These are phyloP conservation scores for Acanthamoeba castellanii DNA, from an alignment of 208 protist species.

Conservation along the genomic window DNA sequence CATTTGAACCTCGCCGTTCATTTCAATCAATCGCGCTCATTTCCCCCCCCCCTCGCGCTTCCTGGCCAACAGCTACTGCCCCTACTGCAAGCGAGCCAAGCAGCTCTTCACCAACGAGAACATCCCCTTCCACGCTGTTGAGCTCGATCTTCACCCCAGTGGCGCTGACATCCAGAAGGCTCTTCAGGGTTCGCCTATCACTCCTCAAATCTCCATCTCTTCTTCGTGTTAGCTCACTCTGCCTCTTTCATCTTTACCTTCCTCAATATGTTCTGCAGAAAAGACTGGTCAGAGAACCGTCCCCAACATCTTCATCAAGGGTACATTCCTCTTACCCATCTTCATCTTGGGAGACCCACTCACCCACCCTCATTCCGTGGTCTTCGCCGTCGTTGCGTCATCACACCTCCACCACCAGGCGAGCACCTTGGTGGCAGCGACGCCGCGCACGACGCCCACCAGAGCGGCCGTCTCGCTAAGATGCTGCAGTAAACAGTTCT, in stretches of 20 bases:
- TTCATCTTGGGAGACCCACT: background rate
- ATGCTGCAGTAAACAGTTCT: background rate
- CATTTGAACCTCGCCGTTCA: too few species aligned
- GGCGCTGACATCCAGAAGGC: constrained; percentile 14
- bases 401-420: background rate
- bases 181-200: background rate
- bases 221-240: background rate
- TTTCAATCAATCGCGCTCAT: too few species aligned
- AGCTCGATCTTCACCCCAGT: constrained; percentile 7
- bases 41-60: too few species aligned
- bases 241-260: background rate
- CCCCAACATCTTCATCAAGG: constrained; percentile 66
- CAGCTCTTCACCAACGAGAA: background rate
- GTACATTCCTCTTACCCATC: background rate
- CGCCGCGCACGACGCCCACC: background rate
- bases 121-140: background rate
- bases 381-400: background rate
- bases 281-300: constrained; percentile 57
- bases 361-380: background rate
- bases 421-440: constrained; percentile 58
- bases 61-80: constrained; percentile 25
- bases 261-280: background rate
- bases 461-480: background rate
- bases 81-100: constrained; percentile 52
- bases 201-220: too few species aligned